A percentile compares a stretch with the other conserved stretches of the same genome.
These are phyloP conservation scores for Cladosporium sp. DNA, from an alignment of 2,329 filamentous ascomycete species.

Conservation along the genomic window DNA sequence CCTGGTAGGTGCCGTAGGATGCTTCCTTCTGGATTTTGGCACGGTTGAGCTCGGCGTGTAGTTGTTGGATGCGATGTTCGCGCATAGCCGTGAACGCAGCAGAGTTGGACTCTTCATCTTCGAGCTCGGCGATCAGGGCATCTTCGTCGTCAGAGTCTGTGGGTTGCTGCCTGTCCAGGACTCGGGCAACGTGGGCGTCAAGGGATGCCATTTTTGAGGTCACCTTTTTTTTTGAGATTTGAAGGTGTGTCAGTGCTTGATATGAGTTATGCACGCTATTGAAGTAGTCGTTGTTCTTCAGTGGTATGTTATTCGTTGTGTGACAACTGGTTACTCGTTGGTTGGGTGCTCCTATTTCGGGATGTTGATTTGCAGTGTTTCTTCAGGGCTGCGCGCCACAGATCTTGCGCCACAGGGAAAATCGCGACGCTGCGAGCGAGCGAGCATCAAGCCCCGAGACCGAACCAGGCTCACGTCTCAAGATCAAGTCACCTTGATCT, in stretches of 20 bases:
- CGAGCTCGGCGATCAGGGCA: slow-evolving; percentile 57
- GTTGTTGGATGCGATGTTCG: slow-evolving; percentile 54
- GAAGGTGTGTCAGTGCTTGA: too few relatives aligned
- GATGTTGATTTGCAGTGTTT: not conserved
- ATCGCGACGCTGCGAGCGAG: too few relatives aligned
- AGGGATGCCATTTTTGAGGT: slow-evolving; percentile 38
- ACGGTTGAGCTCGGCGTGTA: slow-evolving; percentile 52
- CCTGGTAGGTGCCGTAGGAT: slow-evolving; percentile 47
- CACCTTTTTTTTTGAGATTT: not conserved
- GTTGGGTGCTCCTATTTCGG: not conserved
- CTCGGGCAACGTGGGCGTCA: slow-evolving; percentile 48
- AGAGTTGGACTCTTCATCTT: slow-evolving; percentile 49
- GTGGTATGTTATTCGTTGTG: too few relatives aligned
- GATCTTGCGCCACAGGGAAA: not conserved
- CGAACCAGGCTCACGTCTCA: too few relatives aligned
- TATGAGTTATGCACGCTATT: too few relatives aligned
- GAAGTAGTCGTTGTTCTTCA: too few relatives aligned
- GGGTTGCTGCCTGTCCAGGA: slow-evolving; percentile 42
- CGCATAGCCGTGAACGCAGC: slow-evolving; percentile 51
- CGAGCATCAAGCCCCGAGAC: too few relatives aligned
- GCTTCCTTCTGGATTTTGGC: slow-evolving; percentile 45
- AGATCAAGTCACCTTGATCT: too few relatives aligned
- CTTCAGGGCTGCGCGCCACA: not conserved
- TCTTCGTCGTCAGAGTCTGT: slow-evolving; percentile 55
- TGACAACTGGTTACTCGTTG: not conserved